Evolutionary conservation across 495 filamentous ascomycete genomes (phyloP).

Genomic region (Neurospora tetrasperma): DNA sequence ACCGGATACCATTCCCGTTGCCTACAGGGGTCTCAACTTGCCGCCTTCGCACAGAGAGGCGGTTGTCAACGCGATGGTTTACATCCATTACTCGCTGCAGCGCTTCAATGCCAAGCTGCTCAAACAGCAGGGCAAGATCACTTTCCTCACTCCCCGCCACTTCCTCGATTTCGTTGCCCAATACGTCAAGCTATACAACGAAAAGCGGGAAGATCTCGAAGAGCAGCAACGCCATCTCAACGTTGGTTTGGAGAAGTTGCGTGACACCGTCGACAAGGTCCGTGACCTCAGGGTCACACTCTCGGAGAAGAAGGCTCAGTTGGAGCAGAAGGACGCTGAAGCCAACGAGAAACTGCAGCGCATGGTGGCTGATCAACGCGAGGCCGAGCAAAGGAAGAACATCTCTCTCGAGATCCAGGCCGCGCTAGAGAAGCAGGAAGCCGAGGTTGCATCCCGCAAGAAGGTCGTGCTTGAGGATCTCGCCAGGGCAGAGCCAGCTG

Average conservation of each 20-base stretch:
- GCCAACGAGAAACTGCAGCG: slow-evolving; percentile 94
- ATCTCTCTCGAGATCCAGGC: slow-evolving; percentile 80
- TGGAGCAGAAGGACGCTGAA: slow-evolving; percentile 88
- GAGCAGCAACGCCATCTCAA: slow-evolving; percentile 98
- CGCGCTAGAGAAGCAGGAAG: slow-evolving; percentile 80
- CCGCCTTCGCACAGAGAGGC: slow-evolving; percentile 84
- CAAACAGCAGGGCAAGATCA: slow-evolving; percentile 82
- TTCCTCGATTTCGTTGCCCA: slow-evolving; percentile 98
- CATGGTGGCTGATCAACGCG: slow-evolving; percentile 93
- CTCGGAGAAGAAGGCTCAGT: slow-evolving; percentile 83
- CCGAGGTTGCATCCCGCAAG: slow-evolving; percentile 71
- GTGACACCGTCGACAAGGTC: slow-evolving; percentile 97
- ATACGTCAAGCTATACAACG: slow-evolving; percentile 93
- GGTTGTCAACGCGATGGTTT: slow-evolving; percentile 96
- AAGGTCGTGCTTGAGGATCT: slow-evolving; percentile 83
- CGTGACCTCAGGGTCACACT: slow-evolving; percentile 81
- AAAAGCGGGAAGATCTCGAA: slow-evolving; percentile 96
- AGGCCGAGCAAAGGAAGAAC: slow-evolving; percentile 85
- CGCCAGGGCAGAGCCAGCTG: slow-evolving; percentile 85
- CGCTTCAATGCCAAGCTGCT: slow-evolving; percentile 79
- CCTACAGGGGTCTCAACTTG: slow-evolving; percentile 72
- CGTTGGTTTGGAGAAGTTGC: slow-evolving; percentile 93
- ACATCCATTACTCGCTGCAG: slow-evolving; percentile 90
- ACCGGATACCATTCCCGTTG: slow-evolving; percentile 86
- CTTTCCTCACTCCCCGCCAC: slow-evolving; percentile 90